Evolutionary conservation across 495 filamentous ascomycete species (phyloP).

Genomic region (Penicillium manginii): DNA sequence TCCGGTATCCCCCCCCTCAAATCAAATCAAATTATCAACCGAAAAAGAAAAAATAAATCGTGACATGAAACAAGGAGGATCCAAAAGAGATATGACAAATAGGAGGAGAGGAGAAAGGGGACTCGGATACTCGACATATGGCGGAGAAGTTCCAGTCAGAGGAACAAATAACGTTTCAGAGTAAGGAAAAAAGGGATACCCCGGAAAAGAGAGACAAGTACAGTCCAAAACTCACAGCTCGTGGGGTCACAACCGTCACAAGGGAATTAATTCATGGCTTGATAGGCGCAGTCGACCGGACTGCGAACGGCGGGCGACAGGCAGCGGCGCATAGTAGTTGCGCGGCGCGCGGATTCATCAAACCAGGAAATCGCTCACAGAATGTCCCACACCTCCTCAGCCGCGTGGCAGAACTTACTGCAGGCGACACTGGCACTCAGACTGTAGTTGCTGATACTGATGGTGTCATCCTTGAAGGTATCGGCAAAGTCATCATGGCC

Average conservation of each 20-base stretch:
- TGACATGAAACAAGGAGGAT: not conserved
- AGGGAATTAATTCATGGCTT: constrained; percentile 45
- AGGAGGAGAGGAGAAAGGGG: not conserved
- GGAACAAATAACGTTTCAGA: not conserved
- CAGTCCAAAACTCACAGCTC: constrained; percentile 2
- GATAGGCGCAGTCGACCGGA: constrained; percentile 9
- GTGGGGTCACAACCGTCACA: constrained; percentile 22
- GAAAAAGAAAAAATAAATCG: not conserved
- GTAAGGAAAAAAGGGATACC: constrained; percentile 9
- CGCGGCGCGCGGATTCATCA: constrained; percentile 17
- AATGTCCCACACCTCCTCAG: constrained; percentile 95
- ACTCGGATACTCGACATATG: not conserved
- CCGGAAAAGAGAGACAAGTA: constrained; percentile 1
- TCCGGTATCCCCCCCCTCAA: not conserved
- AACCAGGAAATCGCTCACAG: constrained; percentile 53
- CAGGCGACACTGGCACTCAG: constrained; percentile 96
- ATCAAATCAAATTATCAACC: constrained; percentile 1
- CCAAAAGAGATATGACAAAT: not conserved
- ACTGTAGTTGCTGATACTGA: constrained; percentile 97
- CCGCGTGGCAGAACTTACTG: constrained; percentile 98
- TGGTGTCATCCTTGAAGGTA: constrained; percentile 90
- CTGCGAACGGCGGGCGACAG: constrained; percentile 13
- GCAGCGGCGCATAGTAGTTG: constrained; percentile 10
- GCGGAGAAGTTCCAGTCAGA: not conserved
- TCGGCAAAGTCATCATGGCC: constrained; percentile 95